Evolutionary conservation across 2,329 filamentous ascomycete genomes (phyloP).

Genomic region (Chrysoporthe cubensis): DNA sequence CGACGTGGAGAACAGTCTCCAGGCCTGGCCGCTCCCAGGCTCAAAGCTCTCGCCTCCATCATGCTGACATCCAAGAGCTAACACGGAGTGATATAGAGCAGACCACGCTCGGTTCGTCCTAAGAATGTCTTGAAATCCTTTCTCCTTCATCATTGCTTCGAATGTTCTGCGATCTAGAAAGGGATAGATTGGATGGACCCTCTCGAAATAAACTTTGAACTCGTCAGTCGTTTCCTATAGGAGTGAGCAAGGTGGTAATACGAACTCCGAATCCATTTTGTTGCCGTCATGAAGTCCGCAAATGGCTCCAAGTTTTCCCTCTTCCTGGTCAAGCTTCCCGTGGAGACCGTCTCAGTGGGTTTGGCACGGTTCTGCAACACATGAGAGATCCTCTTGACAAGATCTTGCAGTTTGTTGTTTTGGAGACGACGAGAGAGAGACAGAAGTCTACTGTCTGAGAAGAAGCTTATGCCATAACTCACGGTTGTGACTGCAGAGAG

Average conservation of each 20-base stretch:
- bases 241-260: background rate
- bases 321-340: conserved; percentile 5
- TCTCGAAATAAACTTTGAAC: conserved; percentile 42
- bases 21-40: conserved; percentile 43
- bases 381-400: conserved; percentile 33
- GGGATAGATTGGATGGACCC: conserved; percentile 44
- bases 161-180: conserved; percentile 45
- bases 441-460: conserved; percentile 37
- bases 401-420: conserved; percentile 10
- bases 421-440: conserved; percentile 34
- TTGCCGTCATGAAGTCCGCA: conserved; percentile 12
- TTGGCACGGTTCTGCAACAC: conserved; percentile 31
- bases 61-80: conserved; percentile 45
- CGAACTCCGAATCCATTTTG: conserved; percentile 26
- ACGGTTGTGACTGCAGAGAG: conserved; percentile 22
- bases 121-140: conserved; percentile 35
- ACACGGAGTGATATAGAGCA: conserved; percentile 43
- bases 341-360: conserved; percentile 14
- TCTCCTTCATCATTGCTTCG: conserved; percentile 37
- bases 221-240: background rate
- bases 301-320: conserved; percentile 11
- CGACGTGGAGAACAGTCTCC: conserved; percentile 44
- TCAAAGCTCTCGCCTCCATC: conserved; percentile 42
- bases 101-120: conserved; percentile 39
- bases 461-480: conserved; percentile 36